phyloP scores from a whole-genome alignment of 805 yeast genomes.

The Candida odintsovae region DNA sequence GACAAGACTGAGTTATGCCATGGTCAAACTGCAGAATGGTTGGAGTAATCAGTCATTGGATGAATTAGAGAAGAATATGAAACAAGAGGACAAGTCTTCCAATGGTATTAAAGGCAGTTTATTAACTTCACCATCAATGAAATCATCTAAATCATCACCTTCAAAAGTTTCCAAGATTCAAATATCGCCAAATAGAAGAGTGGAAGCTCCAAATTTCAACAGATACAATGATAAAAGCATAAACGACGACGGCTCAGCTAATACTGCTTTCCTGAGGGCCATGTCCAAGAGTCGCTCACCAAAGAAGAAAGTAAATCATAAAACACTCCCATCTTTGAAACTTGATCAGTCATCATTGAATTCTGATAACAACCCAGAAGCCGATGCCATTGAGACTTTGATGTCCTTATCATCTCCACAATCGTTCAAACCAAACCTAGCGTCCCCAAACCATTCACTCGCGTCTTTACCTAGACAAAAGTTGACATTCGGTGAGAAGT shows the following conservation, averaged over 20 bases:
- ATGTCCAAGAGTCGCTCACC: slow-evolving; percentile 28
- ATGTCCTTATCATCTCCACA: slow-evolving; percentile 35
- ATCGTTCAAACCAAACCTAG: slow-evolving; percentile 7
- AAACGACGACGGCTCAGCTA: slow-evolving; percentile 30
- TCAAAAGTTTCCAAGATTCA: slow-evolving; percentile 5
- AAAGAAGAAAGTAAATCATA: slow-evolving; percentile 15
- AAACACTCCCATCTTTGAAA: background rate
- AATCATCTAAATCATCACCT: background rate
- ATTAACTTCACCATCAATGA: background rate
- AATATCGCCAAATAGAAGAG: slow-evolving; percentile 4
- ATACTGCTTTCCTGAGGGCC: slow-evolving; percentile 33
- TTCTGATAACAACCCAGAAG: slow-evolving; percentile 25
- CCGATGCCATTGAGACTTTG: slow-evolving; percentile 35
- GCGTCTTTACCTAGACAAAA: slow-evolving; percentile 15
- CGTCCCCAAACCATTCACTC: background rate
- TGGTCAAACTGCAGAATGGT: slow-evolving; percentile 31
- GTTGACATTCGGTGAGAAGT: slow-evolving; percentile 19
- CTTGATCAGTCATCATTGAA: slow-evolving; percentile 4
- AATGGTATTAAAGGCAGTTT: background rate
- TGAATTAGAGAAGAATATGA: slow-evolving; percentile 20
- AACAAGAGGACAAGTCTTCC: slow-evolving; percentile 3
- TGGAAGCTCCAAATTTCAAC: background rate
- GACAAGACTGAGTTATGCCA: slow-evolving; percentile 36
- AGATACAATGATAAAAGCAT: background rate
- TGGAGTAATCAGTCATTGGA: slow-evolving; percentile 25